A percentile compares a stretch with the other conserved stretches of the same genome.
Conservation (phyloP, 768 basidiomycete species). For the Tricholoma flavovirens region DNA sequence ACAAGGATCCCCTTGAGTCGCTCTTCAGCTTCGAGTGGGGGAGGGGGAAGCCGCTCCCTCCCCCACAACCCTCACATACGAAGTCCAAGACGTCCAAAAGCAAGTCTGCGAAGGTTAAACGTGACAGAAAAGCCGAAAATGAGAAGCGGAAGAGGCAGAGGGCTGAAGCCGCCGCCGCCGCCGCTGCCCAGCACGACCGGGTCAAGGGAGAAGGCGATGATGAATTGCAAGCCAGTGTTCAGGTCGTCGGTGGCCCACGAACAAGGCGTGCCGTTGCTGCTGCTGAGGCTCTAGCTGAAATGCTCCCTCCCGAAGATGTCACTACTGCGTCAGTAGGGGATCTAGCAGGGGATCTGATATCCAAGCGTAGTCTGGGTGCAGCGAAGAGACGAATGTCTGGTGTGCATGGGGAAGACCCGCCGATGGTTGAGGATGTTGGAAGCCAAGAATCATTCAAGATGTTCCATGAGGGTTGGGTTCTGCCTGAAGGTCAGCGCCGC, state of each 20-base stretch:
- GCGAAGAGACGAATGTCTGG: not conserved
- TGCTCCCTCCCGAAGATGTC: not conserved
- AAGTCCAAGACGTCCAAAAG: slow-evolving; percentile 34
- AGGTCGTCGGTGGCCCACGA: slow-evolving; percentile 33
- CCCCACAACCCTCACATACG: slow-evolving; percentile 38
- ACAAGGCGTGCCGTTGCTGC: slow-evolving; percentile 41
- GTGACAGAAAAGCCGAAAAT: slow-evolving; percentile 35
- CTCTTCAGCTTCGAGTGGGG: slow-evolving; percentile 67
- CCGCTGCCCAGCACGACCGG: slow-evolving; percentile 10
- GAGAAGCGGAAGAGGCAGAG: slow-evolving; percentile 25
- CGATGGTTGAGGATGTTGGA: slow-evolving; percentile 67
- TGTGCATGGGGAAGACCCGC: slow-evolving; percentile 8
- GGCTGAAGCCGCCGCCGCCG: slow-evolving; percentile 19
- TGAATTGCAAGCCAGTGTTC: slow-evolving; percentile 3
- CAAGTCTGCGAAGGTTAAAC: slow-evolving; percentile 32
- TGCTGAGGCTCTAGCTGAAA: slow-evolving; percentile 38
- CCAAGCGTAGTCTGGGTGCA: slow-evolving; percentile 25
- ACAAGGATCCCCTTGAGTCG: slow-evolving; percentile 54
- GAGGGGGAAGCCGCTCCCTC: slow-evolving; percentile 53
- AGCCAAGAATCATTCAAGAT: slow-evolving; percentile 66
- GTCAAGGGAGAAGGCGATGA: slow-evolving; percentile 8
- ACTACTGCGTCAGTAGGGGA: not conserved
- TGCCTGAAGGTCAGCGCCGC: slow-evolving; percentile 68
- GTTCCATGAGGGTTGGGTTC: slow-evolving; percentile 87
- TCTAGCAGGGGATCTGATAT: slow-evolving; percentile 18